Conservation (phyloP, 345 rosid species). For the Geranium rotundifolium region DNA sequence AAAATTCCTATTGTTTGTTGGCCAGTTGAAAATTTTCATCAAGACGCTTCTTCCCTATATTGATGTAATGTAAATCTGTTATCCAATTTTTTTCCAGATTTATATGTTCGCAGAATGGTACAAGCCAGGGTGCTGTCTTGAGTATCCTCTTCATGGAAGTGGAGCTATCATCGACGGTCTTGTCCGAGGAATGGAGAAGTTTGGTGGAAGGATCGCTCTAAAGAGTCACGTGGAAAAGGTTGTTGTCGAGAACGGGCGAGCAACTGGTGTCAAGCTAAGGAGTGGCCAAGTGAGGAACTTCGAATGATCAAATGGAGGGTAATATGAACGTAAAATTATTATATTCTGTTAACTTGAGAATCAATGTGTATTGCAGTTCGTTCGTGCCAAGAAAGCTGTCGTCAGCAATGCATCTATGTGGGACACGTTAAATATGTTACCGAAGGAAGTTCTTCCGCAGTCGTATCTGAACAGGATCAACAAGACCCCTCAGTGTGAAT, state of each 20-base stretch:
- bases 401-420: conserved; percentile 95
- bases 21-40: neutral
- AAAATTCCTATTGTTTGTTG: neutral
- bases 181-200: conserved; percentile 74
- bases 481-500: conserved; percentile 66
- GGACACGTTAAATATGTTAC: conserved; percentile 69
- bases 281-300: conserved; percentile 66
- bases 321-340: neutral
- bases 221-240: conserved; percentile 71
- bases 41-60: neutral
- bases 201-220: conserved; percentile 63
- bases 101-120: conserved; percentile 99
- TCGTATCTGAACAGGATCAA: conserved; percentile 39
- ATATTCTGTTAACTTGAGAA: conserved; percentile 1
- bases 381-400: conserved; percentile 78
- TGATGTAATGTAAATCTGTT: neutral
- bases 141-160: conserved; percentile 76
- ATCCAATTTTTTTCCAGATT: conserved; percentile 32
- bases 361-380: conserved; percentile 34
- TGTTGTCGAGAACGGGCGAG: conserved; percentile 61
- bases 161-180: conserved; percentile 80
- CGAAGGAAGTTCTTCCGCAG: conserved; percentile 51
- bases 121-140: conserved; percentile 75
- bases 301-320: neutral
- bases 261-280: conserved; percentile 70